Conservation (phyloP, 2,329 filamentous ascomycete species). For the Paracorniculantispora psalliotae region DNA sequence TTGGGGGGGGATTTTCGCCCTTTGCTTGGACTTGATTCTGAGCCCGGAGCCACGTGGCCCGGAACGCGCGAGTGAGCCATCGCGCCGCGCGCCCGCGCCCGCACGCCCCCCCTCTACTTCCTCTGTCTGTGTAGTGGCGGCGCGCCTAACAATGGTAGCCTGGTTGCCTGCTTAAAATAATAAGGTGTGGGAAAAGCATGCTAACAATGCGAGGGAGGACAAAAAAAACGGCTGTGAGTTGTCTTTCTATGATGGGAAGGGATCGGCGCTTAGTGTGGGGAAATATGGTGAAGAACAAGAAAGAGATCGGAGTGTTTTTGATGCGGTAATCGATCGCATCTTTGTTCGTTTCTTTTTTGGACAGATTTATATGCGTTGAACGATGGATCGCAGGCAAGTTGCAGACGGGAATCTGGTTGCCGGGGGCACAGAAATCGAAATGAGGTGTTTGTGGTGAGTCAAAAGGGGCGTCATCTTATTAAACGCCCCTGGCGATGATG, state of each 20-base stretch:
- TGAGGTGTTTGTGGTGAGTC: not conserved
- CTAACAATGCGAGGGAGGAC: not conserved
- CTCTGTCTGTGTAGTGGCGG: not conserved
- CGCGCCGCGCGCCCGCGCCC: not conserved
- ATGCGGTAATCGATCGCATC: not conserved
- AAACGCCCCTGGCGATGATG: not conserved
- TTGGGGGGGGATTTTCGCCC: not conserved
- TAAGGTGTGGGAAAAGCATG: too few relatives aligned
- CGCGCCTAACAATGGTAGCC: not conserved
- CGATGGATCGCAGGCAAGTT: not conserved
- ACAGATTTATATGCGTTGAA: not conserved
- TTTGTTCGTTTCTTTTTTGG: not conserved
- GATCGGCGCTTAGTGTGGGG: conserved; percentile 2
- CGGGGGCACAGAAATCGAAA: not conserved
- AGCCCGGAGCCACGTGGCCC: conserved; percentile 13
- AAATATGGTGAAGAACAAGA: not conserved
- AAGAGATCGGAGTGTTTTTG: not conserved
- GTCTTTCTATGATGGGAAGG: not conserved
- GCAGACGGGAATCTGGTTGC: not conserved
- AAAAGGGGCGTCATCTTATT: not conserved
- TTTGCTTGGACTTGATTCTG: conserved; percentile 11
- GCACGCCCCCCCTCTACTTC: not conserved
- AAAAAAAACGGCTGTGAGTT: not conserved
- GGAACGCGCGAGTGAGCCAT: not conserved
- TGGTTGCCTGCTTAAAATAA: too few relatives aligned